These are phyloP conservation scores for Cetradonia linearis DNA, from an alignment of 495 filamentous ascomycete species.

Conservation along the genomic window DNA sequence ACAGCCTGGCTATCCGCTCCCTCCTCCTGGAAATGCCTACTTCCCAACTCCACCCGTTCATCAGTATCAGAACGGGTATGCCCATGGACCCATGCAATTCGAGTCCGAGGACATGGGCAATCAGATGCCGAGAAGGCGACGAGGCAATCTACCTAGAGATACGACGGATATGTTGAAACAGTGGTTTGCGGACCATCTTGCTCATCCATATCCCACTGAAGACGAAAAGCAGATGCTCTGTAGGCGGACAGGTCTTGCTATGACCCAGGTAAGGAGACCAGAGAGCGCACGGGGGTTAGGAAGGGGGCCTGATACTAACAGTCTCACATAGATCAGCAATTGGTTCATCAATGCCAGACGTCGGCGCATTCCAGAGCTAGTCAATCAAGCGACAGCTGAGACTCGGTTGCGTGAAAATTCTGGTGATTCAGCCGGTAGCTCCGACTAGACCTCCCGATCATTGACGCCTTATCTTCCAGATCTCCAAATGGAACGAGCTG, in stretches of 20 bases:
- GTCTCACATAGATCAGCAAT: slow-evolving; percentile 62
- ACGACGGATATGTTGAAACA: slow-evolving; percentile 70
- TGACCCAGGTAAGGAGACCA: slow-evolving; percentile 56
- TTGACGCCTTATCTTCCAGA: neutral
- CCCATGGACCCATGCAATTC: slow-evolving; percentile 22
- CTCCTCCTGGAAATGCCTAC: slow-evolving; percentile 18
- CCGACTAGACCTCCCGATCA: slow-evolving; percentile 3
- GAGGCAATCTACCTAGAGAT: slow-evolving; percentile 80
- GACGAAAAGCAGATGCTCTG: slow-evolving; percentile 82
- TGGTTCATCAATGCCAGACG: slow-evolving; percentile 93
- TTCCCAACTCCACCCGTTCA: slow-evolving; percentile 11
- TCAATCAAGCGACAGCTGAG: slow-evolving; percentile 37
- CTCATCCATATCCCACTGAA: slow-evolving; percentile 81
- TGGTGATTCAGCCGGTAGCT: slow-evolving; percentile 15
- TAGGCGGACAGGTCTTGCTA: slow-evolving; percentile 61
- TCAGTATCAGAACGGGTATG: slow-evolving; percentile 12
- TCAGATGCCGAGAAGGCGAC: slow-evolving; percentile 47
- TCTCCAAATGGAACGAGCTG: slow-evolving; percentile 4
- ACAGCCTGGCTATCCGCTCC: slow-evolving; percentile 12
- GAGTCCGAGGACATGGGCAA: slow-evolving; percentile 35
- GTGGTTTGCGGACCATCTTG: slow-evolving; percentile 68
- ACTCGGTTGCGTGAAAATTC: slow-evolving; percentile 18
- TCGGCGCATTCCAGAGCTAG: slow-evolving; percentile 60
- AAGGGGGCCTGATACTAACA: neutral
- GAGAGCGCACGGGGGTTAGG: neutral